Percentiles rank a stretch among this genome's conserved stretches.
Conservation (phyloP, 2,329 filamentous ascomycete genomes). For the Emergomyces pasteurianus region DNA sequence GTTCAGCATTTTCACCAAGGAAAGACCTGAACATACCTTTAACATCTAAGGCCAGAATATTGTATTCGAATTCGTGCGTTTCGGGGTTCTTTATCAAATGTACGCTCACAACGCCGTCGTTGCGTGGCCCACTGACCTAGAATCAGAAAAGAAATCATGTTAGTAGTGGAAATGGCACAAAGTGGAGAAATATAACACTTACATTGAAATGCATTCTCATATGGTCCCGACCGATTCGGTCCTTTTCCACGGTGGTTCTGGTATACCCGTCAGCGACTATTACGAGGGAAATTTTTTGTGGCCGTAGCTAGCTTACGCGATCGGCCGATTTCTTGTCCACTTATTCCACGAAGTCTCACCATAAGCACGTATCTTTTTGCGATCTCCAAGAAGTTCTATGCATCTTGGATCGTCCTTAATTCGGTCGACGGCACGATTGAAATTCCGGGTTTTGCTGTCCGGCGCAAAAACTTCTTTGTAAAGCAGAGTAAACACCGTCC, state of each 20-base stretch:
- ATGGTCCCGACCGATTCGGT: slow-evolving; percentile 66
- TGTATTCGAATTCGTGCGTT: slow-evolving; percentile 61
- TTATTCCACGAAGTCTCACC: slow-evolving; percentile 72
- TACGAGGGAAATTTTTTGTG: not conserved
- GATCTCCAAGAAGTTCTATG: slow-evolving; percentile 60
- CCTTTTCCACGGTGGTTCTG: slow-evolving; percentile 56
- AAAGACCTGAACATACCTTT: slow-evolving; percentile 37
- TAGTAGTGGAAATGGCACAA: not conserved
- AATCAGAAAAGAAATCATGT: slow-evolving; percentile 19
- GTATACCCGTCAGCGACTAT: slow-evolving; percentile 18
- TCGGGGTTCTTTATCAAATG: slow-evolving; percentile 62
- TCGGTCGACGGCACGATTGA: slow-evolving; percentile 73
- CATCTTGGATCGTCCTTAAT: slow-evolving; percentile 64
- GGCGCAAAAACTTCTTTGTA: slow-evolving; percentile 74
- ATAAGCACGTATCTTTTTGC: slow-evolving; percentile 63
- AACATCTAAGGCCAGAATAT: slow-evolving; percentile 68
- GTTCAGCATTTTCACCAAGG: not conserved
- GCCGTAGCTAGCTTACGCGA: slow-evolving; percentile 33
- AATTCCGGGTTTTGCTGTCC: slow-evolving; percentile 74
- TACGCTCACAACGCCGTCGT: slow-evolving; percentile 60
- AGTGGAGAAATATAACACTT: slow-evolving; percentile 18
- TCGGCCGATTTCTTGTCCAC: slow-evolving; percentile 56
- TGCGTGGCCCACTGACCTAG: slow-evolving; percentile 64
- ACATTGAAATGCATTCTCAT: slow-evolving; percentile 77
- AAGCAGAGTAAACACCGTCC: slow-evolving; percentile 64